These are phyloP conservation scores for Cerrena zonata DNA, from an alignment of 1,284 basidiomycete genomes.

Conservation along the genomic window DNA sequence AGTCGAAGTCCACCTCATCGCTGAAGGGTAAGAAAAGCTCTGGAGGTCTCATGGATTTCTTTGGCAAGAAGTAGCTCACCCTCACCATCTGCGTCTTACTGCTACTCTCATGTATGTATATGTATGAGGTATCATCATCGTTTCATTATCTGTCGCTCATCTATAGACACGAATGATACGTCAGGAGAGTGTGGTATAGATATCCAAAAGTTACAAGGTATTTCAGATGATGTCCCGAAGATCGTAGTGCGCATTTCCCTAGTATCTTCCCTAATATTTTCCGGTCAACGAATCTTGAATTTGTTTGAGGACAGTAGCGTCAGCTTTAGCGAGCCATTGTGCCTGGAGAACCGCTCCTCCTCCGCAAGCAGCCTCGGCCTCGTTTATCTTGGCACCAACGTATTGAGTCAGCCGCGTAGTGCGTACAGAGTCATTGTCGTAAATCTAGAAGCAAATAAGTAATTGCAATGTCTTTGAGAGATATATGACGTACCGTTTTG, in stretches of 20 bases:
- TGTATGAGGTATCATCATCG: no score
- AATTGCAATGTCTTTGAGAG: conserved; percentile 5
- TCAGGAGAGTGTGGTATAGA: no score
- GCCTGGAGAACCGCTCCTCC: conserved; percentile 53
- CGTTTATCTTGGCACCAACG: conserved; percentile 50
- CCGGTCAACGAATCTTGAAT: conserved; percentile 45
- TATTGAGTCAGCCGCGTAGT: conserved; percentile 54
- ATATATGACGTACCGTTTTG: conserved; percentile 40
- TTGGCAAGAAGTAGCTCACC: conserved; percentile 19
- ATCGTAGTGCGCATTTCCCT: no score
- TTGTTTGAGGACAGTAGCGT: conserved; percentile 64
- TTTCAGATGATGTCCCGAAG: no score
- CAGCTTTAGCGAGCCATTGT: conserved; percentile 57
- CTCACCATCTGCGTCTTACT: no score
- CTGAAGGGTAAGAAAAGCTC: conserved; percentile 18
- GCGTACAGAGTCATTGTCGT: conserved; percentile 63
- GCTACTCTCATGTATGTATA: no score
- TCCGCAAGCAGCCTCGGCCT: conserved; percentile 53
- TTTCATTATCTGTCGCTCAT: no score
- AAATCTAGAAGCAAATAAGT: conserved; percentile 42
- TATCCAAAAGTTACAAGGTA: no score
- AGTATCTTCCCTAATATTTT: no score
- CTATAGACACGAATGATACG: no score
- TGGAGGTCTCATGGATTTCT: conserved; percentile 29
- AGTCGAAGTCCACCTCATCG: conserved; percentile 11